Percentiles rank a stretch among this genome's conserved stretches.
These are phyloP conservation scores for Pleurotus sapidus DNA, from an alignment of 768 basidiomycete species.

Conservation along the genomic window DNA sequence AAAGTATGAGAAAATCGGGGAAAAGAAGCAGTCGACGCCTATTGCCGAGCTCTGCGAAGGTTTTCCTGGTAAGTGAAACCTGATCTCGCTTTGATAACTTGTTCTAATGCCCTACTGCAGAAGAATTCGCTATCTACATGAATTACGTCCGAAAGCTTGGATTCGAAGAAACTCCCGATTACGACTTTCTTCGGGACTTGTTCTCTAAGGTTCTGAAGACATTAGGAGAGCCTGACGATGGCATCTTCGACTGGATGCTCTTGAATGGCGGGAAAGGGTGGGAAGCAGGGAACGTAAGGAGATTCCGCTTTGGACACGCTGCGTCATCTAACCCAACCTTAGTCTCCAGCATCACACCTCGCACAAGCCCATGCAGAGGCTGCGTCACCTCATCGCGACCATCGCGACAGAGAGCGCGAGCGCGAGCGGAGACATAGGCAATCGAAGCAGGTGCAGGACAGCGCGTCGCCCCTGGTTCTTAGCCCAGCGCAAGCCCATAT, in stretches of 20 bases:
- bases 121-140: conserved; percentile 98
- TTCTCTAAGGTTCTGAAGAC: conserved; percentile 92
- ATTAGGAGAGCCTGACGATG: conserved; percentile 85
- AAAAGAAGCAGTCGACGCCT: conserved; percentile 94
- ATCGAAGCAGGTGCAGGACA: conserved; percentile 57
- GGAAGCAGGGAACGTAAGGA: conserved; percentile 82
- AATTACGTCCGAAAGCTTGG: conserved; percentile 98
- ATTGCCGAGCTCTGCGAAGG: conserved; percentile 95
- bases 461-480: conserved; percentile 55
- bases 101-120: conserved; percentile 34
- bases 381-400: conserved; percentile 40
- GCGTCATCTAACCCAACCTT: conserved; percentile 8
- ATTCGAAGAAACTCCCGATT: conserved; percentile 97
- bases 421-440: conserved; percentile 56
- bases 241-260: conserved; percentile 95
- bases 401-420: conserved; percentile 36
- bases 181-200: conserved; percentile 94
- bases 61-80: conserved; percentile 75
- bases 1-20: conserved; percentile 99
- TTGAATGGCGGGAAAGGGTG: conserved; percentile 94
- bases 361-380: conserved; percentile 55
- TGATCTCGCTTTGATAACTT: conserved; percentile 4
- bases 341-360: conserved; percentile 43
- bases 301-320: background rate
- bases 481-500: conserved; percentile 66